phyloP scores from a whole-genome alignment of 208 protist genomes.

The Trypanosoma conorhini region DNA sequence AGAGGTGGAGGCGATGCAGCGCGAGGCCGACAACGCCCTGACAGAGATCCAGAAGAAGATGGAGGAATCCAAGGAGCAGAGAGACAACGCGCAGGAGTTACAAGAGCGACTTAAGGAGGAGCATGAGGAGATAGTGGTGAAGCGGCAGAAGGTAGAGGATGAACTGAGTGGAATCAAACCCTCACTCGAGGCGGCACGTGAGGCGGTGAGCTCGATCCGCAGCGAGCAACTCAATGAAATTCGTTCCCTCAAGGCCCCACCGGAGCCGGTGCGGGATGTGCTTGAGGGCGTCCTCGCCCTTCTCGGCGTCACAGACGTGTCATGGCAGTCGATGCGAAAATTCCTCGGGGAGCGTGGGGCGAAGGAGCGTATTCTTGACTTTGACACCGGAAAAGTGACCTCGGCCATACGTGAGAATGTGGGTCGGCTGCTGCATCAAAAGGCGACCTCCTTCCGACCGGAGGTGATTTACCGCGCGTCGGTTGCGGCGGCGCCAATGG shows the following conservation, averaged over 20 bases:
- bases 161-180: slow-evolving; percentile 95
- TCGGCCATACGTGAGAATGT: slow-evolving; percentile 80
- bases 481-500: slow-evolving; percentile 95
- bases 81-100: slow-evolving; percentile 88
- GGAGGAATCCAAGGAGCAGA: slow-evolving; percentile 93
- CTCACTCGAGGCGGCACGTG: slow-evolving; percentile 92
- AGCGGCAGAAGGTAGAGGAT: slow-evolving; percentile 87
- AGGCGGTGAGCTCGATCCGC: slow-evolving; percentile 94
- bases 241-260: slow-evolving; percentile 93
- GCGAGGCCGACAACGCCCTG: slow-evolving; percentile 93
- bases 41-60: slow-evolving; percentile 95
- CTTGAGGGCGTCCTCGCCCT: slow-evolving; percentile 96
- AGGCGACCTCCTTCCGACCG: slow-evolving; percentile 91
- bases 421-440: slow-evolving; percentile 84
- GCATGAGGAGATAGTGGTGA: slow-evolving; percentile 78
- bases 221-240: slow-evolving; percentile 96
- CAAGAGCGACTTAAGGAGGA: slow-evolving; percentile 88
- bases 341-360: slow-evolving; percentile 93
- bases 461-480: slow-evolving; percentile 92
- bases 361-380: slow-evolving; percentile 96
- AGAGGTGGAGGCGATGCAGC: slow-evolving; percentile 92
- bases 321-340: slow-evolving; percentile 96
- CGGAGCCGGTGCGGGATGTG: slow-evolving; percentile 95
- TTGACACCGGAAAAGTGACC: slow-evolving; percentile 94
- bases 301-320: slow-evolving; percentile 94